These are phyloP conservation scores for Phanerochaete sordida DNA, from an alignment of 768 basidiomycete species.

Conservation along the genomic window DNA sequence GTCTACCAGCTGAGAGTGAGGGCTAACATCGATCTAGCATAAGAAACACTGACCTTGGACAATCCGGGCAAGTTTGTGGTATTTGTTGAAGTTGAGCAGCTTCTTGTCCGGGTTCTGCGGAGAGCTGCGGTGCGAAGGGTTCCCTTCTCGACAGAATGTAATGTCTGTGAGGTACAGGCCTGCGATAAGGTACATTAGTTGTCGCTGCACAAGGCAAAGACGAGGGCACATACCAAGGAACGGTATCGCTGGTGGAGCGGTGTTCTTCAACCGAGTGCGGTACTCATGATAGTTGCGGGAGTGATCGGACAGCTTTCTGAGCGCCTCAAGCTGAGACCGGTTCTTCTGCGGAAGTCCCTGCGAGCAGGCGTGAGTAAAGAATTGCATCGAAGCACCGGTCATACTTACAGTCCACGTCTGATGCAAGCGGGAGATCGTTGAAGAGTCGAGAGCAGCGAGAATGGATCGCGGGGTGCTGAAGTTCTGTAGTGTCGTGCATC, in stretches of 20 bases:
- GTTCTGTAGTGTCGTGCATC: slow-evolving; percentile 79
- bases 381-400: not conserved
- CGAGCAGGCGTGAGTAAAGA: not conserved
- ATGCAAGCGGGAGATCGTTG: slow-evolving; percentile 86
- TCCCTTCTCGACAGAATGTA: slow-evolving; percentile 95
- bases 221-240: slow-evolving; percentile 69
- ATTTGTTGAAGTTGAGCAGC: slow-evolving; percentile 95
- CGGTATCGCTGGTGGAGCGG: slow-evolving; percentile 89
- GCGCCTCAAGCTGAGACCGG: slow-evolving; percentile 67
- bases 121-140: slow-evolving; percentile 79
- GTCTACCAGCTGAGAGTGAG: slow-evolving; percentile 38
- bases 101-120: slow-evolving; percentile 72
- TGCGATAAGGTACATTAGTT: slow-evolving; percentile 24
- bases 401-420: slow-evolving; percentile 89
- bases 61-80: slow-evolving; percentile 84
- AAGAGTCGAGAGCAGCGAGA: slow-evolving; percentile 91
- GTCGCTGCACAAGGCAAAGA: not conserved
- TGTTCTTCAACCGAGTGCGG: slow-evolving; percentile 80
- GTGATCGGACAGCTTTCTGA: slow-evolving; percentile 89
- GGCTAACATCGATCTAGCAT: not conserved
- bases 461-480: slow-evolving; percentile 93
- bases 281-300: slow-evolving; percentile 90
- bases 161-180: slow-evolving; percentile 88
- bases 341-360: slow-evolving; percentile 87
- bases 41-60: slow-evolving; percentile 58